Conservation (phyloP, 2,329 filamentous ascomycete species). For the Neocucurbitaria cava region DNA sequence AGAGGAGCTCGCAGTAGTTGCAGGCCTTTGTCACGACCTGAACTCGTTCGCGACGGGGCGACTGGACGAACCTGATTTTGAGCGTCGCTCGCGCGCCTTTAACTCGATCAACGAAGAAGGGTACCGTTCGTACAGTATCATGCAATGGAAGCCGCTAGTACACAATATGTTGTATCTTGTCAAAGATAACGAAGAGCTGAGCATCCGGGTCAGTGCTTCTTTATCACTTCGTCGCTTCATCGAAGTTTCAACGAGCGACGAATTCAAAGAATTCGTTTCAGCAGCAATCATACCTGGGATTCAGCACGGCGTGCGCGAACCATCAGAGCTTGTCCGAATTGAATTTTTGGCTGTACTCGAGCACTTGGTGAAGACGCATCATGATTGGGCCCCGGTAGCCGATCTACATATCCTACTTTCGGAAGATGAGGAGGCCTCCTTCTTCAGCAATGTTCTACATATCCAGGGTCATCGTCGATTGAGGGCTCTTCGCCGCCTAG, state of each 20-base stretch:
- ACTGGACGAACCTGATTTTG: constrained; percentile 88
- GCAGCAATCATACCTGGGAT: constrained; percentile 76
- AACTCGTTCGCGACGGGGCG: constrained; percentile 78
- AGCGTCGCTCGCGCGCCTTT: constrained; percentile 80
- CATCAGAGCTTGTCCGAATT: constrained; percentile 81
- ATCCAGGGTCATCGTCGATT: constrained; percentile 87
- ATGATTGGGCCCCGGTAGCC: constrained; percentile 72
- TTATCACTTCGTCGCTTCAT: constrained; percentile 81
- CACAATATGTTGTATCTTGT: constrained; percentile 91
- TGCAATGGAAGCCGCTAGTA: constrained; percentile 86
- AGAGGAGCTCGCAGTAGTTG: constrained; percentile 65
- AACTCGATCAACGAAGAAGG: constrained; percentile 70
- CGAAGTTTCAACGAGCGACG: constrained; percentile 58
- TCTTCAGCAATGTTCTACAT: constrained; percentile 92
- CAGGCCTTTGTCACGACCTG: constrained; percentile 75
- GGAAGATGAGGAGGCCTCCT: constrained; percentile 78
- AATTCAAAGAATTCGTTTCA: constrained; percentile 66
- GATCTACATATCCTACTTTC: constrained; percentile 77
- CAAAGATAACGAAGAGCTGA: constrained; percentile 84
- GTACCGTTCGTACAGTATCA: constrained; percentile 66
- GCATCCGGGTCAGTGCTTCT: constrained; percentile 82
- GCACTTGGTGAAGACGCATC: constrained; percentile 74
- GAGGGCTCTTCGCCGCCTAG: constrained; percentile 80
- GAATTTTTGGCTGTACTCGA: constrained; percentile 84
- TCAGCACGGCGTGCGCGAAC: constrained; percentile 75